Base-by-base conservation (phyloP, 2,329 filamentous ascomycete genomes). In the Aschersonia sp. region DNA sequence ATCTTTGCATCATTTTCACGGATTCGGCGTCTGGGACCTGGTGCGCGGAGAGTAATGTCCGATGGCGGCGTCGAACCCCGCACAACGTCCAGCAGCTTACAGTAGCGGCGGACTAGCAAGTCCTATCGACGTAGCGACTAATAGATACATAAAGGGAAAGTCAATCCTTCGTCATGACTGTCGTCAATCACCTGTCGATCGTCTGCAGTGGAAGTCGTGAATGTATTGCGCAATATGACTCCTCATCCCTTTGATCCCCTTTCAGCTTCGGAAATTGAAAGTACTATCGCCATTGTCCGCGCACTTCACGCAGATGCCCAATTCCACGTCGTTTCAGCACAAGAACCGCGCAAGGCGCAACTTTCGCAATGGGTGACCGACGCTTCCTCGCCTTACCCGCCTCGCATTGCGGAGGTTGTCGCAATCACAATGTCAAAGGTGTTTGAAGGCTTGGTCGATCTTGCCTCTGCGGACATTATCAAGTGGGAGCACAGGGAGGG, bases 291-390 rank as follows among this genome's bases (percentile, higher is more conserved):
- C 1, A 68, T 85, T 42, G 71, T 92, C 52, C 79, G 77, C 49
- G 76, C 79, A 55, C 72, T 81, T 49, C 72, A 92, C 49, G 70
- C 81, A 47, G 43, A 45, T 45, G 72, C 92, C 47, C 79, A 80
- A 62, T 94, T 88, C 74, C 90, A 94, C 69, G 83, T 87, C 5
- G 80, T 94, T 50, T 84, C 85, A 2, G 69, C 92, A 41, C 82
- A 79, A 58, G 87, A 94, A 69, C 87, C 87, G 45, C 82, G 81
- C 52, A 94, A 94, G 70, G 77, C 73, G 41, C 79, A 86, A 56
- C 87, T 94, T 84, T 71, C 79, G 61, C 76, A 74, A 52, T 94
- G 86, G 85, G 64, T 92, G n/a, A 77, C 74, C 41, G 71, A 78
- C 47, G 78, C 83, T 1, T 65, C 75, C 30, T 71, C 68, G 10